These are phyloP conservation scores for Epichloe sylvatica DNA, from an alignment of 2,329 filamentous ascomycete genomes.

Conservation along the genomic window DNA sequence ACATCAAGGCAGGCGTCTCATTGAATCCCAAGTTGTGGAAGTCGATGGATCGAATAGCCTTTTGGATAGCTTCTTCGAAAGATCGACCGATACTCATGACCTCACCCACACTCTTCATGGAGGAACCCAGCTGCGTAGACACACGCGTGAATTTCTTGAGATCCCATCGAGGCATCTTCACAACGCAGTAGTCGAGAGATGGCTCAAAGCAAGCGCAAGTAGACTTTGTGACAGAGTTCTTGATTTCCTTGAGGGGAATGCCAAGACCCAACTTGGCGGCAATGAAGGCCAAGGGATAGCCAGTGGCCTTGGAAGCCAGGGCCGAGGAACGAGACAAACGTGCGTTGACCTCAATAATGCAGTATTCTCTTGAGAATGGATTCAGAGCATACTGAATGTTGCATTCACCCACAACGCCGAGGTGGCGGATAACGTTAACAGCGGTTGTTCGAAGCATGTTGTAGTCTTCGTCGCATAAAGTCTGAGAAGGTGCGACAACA, in stretches of 20 bases:
- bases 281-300: constrained; percentile 91
- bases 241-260: constrained; percentile 91
- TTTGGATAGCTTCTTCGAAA: constrained; percentile 97
- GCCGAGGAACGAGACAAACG: constrained; percentile 91
- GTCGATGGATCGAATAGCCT: constrained; percentile 90
- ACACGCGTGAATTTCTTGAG: constrained; percentile 97
- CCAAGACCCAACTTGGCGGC: constrained; percentile 91
- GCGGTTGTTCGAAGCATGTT: constrained; percentile 97
- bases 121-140: constrained; percentile 87
- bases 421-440: constrained; percentile 90
- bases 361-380: constrained; percentile 89
- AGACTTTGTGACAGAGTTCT: constrained; percentile 87
- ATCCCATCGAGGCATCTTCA: constrained; percentile 98
- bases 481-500: constrained; percentile 93
- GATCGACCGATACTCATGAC: constrained; percentile 96
- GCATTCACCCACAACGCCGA: constrained; percentile 95
- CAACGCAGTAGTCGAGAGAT: constrained; percentile 92
- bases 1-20: constrained; percentile 83
- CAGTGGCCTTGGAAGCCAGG: constrained; percentile 90
- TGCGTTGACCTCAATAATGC: constrained; percentile 98
- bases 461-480: constrained; percentile 92
- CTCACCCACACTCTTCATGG: constrained; percentile 99
- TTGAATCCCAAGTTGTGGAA: constrained; percentile 92
- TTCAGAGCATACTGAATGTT: constrained; percentile 98
- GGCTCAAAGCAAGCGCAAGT: constrained; percentile 98